A percentile compares a stretch with the other conserved stretches of the same genome.
Evolutionary conservation across 164 flowering plant species (phyloP).

Genomic region (Aristolochia contorta): DNA sequence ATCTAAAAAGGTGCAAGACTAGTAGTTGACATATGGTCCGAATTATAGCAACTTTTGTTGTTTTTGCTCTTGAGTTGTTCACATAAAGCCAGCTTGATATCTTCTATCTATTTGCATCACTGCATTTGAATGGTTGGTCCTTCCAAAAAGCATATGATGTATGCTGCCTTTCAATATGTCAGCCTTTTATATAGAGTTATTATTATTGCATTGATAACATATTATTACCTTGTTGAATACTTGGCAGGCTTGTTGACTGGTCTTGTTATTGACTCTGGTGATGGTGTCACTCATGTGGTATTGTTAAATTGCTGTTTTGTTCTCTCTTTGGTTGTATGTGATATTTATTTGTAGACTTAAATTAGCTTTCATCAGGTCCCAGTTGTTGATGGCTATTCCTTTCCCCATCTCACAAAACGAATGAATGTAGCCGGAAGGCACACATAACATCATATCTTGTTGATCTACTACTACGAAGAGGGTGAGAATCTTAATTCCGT

Average conservation of each 20-base stretch:
- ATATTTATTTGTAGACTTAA: background rate
- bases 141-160: too few species aligned
- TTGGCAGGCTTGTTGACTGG: constrained; percentile 88
- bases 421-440: constrained; percentile 99
- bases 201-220: too few species aligned
- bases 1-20: too few species aligned
- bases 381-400: constrained; percentile 98
- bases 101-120: too few species aligned
- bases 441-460: constrained; percentile 98
- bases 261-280: constrained; percentile 97
- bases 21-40: too few species aligned
- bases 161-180: too few species aligned
- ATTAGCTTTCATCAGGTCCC: constrained; percentile 57
- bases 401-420: constrained; percentile 96
- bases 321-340: background rate
- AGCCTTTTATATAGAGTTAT: too few species aligned
- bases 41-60: too few species aligned
- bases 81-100: too few species aligned
- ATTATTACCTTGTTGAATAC: constrained; percentile 5
- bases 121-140: too few species aligned
- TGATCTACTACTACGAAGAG: constrained; percentile 86
- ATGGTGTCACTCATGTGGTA: constrained; percentile 99
- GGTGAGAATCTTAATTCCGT: constrained; percentile 39
- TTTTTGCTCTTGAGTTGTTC: too few species aligned
- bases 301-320: background rate